Conservation (phyloP, 129 eudicot species). For the Pittosporum tobira region DNA sequence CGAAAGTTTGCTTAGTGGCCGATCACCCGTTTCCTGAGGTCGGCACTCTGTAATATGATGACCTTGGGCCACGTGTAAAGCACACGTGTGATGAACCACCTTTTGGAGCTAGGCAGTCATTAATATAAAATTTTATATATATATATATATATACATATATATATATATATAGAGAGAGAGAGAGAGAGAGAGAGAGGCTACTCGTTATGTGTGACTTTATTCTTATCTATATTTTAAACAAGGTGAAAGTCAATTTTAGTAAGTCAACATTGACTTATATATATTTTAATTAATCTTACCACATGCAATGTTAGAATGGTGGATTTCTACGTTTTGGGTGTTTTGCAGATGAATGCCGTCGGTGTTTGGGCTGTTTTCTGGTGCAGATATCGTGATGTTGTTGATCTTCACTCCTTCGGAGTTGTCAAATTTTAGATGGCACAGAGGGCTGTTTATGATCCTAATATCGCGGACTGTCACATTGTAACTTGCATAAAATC, state of each 20-base stretch:
- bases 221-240: too few relatives aligned
- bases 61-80: not conserved
- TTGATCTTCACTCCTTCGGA: slow-evolving; percentile 48
- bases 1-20: not conserved
- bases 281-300: slow-evolving; percentile 34
- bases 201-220: too few relatives aligned
- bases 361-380: slow-evolving; percentile 70
- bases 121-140: too few relatives aligned
- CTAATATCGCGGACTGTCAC: slow-evolving; percentile 52
- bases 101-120: too few relatives aligned
- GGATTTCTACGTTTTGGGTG: slow-evolving; percentile 59
- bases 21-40: not conserved
- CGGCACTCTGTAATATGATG: too few relatives aligned
- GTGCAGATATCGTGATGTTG: slow-evolving; percentile 55
- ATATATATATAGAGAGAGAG: too few relatives aligned
- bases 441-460: slow-evolving; percentile 57
- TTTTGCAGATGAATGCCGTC: slow-evolving; percentile 91
- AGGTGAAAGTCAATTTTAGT: too few relatives aligned
- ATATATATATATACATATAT: too few relatives aligned
- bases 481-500: slow-evolving; percentile 65
- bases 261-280: too few relatives aligned
- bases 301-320: slow-evolving; percentile 47
- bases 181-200: too few relatives aligned
- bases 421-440: slow-evolving; percentile 73
- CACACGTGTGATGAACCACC: slow-evolving; percentile 7